These are phyloP conservation scores for Chimonanthus praecox DNA, from an alignment of 164 flowering plant genomes.

Conservation along the genomic window DNA sequence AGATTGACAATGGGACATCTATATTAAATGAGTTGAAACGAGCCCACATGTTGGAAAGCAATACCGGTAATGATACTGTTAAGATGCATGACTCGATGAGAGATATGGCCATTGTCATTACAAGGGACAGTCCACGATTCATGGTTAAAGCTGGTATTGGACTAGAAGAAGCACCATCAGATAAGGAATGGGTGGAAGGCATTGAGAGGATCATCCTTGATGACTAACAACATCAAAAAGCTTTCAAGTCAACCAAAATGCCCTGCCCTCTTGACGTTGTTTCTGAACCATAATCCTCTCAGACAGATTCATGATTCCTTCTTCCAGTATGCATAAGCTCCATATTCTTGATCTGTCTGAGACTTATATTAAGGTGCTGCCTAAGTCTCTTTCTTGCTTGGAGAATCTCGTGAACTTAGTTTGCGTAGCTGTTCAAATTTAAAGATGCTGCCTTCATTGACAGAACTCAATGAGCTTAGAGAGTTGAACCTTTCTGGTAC, in stretches of 20 bases:
- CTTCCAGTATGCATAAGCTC: slow-evolving; percentile 20
- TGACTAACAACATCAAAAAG: slow-evolving; percentile 10
- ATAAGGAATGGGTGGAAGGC: slow-evolving; percentile 4
- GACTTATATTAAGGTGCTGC: slow-evolving; percentile 14
- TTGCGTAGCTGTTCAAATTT: background rate
- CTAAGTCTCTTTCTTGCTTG: slow-evolving; percentile 19
- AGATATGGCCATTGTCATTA: slow-evolving; percentile 23
- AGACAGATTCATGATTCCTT: slow-evolving; percentile 8
- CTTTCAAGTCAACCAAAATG: slow-evolving; percentile 10
- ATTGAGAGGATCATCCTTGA: slow-evolving; percentile 13
- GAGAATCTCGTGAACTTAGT: slow-evolving; percentile 6
- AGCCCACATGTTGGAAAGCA: slow-evolving; percentile 18
- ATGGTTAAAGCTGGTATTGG: slow-evolving; percentile 15
- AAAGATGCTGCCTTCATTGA: slow-evolving; percentile 15
- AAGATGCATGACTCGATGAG: slow-evolving; percentile 39
- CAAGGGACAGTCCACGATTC: slow-evolving; percentile 6
- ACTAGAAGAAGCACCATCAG: slow-evolving; percentile 7
- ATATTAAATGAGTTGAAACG: slow-evolving; percentile 18
- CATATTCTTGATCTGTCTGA: slow-evolving; percentile 22
- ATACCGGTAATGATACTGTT: slow-evolving; percentile 6
- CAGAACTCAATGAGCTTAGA: slow-evolving; percentile 11
- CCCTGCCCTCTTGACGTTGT: slow-evolving; percentile 16
- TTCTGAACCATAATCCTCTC: slow-evolving; percentile 7
- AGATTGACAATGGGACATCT: slow-evolving; percentile 17
- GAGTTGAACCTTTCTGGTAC: slow-evolving; percentile 9